Evolutionary conservation across 306 rosid genomes (phyloP).

Genomic region (Sphenostylis stenocarpa): DNA sequence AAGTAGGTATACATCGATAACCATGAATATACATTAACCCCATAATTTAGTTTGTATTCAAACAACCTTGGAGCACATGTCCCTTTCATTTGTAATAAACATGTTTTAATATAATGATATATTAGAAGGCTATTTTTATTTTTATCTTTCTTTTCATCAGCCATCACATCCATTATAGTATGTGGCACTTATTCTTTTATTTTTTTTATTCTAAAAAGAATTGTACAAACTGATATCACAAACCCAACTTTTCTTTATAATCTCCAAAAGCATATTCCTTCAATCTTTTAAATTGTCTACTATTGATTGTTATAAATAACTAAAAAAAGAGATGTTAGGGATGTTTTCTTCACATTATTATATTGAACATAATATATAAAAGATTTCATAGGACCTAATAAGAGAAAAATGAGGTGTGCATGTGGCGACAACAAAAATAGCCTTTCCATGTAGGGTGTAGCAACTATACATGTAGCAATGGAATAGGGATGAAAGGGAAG

Average conservation of each 20-base stretch:
- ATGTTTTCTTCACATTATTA: neutral
- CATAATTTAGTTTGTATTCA: no score
- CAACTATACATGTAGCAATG: neutral
- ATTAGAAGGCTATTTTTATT: neutral
- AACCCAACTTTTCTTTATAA: neutral
- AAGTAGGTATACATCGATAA: no score
- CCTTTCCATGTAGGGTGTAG: slow-evolving; percentile 1
- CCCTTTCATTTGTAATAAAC: neutral
- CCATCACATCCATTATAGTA: neutral
- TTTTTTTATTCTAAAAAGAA: neutral
- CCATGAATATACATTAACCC: no score
- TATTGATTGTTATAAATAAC: neutral
- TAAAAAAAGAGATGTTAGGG: neutral
- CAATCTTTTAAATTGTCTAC: neutral
- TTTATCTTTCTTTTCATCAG: neutral
- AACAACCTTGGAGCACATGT: no score
- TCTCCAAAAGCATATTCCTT: neutral
- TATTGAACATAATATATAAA: neutral
- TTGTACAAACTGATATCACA: no score
- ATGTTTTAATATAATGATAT: neutral
- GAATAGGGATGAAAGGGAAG: slow-evolving; percentile 4
- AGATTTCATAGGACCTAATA: neutral
- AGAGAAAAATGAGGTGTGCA: neutral
- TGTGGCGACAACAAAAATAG: neutral
- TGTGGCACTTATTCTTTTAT: no score